Conservation (phyloP, 2,329 filamentous ascomycete genomes). For the Talaromyces rugulosus region DNA sequence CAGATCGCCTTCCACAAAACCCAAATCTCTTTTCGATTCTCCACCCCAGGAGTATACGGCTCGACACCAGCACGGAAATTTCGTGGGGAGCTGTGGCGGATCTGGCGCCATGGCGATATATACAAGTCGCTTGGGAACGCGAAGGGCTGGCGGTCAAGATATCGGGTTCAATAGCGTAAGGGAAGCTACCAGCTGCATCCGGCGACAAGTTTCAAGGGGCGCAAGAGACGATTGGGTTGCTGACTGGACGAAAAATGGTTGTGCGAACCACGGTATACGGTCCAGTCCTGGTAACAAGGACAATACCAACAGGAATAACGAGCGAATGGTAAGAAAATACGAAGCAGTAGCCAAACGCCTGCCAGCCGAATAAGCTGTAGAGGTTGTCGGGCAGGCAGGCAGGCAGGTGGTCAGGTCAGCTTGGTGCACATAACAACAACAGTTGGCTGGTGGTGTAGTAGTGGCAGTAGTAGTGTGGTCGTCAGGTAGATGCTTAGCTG, state of each 20-base stretch:
- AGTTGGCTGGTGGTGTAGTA: background rate
- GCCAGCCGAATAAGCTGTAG: background rate
- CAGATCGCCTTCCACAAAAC: conserved; percentile 94
- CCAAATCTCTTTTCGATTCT: conserved; percentile 91
- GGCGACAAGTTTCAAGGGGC: background rate
- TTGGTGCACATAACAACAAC: background rate
- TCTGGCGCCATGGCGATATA: conserved; percentile 40
- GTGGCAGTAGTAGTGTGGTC: background rate
- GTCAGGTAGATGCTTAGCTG: background rate
- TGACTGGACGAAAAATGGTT: background rate
- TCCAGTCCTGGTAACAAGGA: background rate
- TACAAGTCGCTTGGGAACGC: background rate
- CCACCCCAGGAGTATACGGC: conserved; percentile 92
- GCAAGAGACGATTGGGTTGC: background rate
- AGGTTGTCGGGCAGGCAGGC: background rate
- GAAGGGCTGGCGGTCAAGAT: background rate
- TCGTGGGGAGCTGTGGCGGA: conserved; percentile 59
- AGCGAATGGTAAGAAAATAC: conserved; percentile 2
- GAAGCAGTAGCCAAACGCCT: background rate
- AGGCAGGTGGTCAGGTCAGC: background rate
- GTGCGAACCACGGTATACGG: background rate
- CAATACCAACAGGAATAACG: conserved; percentile 7
- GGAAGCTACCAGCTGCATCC: background rate
- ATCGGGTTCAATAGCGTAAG: background rate
- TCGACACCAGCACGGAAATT: conserved; percentile 87